Evolutionary conservation across 129 eudicot genomes (phyloP).

Genomic region (Cynara cardunculus): DNA sequence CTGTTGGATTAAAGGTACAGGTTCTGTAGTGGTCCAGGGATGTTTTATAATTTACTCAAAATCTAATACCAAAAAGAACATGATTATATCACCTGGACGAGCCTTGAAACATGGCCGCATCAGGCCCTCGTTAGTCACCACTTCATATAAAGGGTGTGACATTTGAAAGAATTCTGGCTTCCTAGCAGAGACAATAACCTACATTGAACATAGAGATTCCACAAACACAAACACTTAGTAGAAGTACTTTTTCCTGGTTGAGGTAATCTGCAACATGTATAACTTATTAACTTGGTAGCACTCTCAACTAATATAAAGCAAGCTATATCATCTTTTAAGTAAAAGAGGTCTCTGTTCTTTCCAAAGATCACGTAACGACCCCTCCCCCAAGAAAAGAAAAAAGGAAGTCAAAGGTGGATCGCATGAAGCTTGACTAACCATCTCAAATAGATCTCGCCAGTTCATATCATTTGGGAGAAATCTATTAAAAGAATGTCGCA

Average conservation of each 20-base stretch:
- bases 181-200: slow-evolving; percentile 96
- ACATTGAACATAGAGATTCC: slow-evolving; percentile 20
- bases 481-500: slow-evolving; percentile 90
- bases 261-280: not conserved
- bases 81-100: slow-evolving; percentile 49
- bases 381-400: not conserved
- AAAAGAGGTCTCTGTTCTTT: not conserved
- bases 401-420: not conserved
- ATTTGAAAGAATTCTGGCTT: slow-evolving; percentile 95
- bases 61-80: not conserved
- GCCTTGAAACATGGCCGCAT: slow-evolving; percentile 96
- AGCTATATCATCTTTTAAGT: not conserved
- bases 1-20: not conserved
- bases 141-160: slow-evolving; percentile 97
- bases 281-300: not conserved
- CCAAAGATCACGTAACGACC: not conserved
- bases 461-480: slow-evolving; percentile 92
- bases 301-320: not conserved
- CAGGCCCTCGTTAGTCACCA: slow-evolving; percentile 90
- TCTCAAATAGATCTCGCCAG: slow-evolving; percentile 95
- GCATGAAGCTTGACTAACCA: slow-evolving; percentile 47
- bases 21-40: not conserved
- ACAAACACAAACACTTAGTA: slow-evolving; percentile 1
- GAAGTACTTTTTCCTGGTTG: not conserved
- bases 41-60: slow-evolving; percentile 11